Percentiles rank a stretch among this genome's conserved stretches.
Evolutionary conservation across 352 stramenopile genomes (phyloP).

Genomic region (Phytopythium vexans): DNA sequence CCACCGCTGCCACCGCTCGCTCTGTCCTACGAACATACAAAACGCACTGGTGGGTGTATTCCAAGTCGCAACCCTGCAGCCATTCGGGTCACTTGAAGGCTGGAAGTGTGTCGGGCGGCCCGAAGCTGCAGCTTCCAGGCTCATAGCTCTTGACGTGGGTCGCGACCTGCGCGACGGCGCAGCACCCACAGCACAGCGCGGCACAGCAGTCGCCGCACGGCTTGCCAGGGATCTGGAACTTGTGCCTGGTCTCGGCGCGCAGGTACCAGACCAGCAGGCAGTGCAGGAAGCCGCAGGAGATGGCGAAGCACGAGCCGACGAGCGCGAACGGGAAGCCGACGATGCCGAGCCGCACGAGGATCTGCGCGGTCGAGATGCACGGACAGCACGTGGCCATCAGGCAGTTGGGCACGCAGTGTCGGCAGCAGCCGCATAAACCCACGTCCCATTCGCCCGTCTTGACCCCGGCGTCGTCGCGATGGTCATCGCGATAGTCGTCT

Average conservation of each 20-base stretch:
- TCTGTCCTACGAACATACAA: no score
- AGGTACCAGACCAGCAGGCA: conserved; percentile 17
- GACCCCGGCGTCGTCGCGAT: no score
- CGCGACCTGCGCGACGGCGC: conserved; percentile 32
- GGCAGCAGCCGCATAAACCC: conserved; percentile 37
- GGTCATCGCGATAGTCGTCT: no score
- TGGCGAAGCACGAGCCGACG: conserved; percentile 9
- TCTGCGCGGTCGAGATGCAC: conserved; percentile 42
- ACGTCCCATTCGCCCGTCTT: conserved; percentile 16
- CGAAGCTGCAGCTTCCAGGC: conserved; percentile 39
- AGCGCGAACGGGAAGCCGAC: conserved; percentile 17
- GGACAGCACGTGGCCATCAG: conserved; percentile 37
- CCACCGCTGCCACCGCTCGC: no score
- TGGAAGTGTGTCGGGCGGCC: conserved; percentile 26
- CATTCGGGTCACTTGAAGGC: conserved; percentile 4
- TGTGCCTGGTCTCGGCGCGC: conserved; percentile 12
- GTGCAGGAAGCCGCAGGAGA: conserved; percentile 4
- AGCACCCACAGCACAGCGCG: conserved; percentile 34
- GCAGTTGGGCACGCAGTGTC: conserved; percentile 36
- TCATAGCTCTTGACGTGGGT: conserved; percentile 44
- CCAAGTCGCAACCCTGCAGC: no score
- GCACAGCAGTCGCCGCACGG: conserved; percentile 16
- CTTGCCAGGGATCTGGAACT: conserved; percentile 19
- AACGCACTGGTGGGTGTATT: no score
- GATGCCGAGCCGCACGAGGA: conserved; percentile 34